Percentiles rank a stretch among this genome's conserved stretches.
These are phyloP conservation scores for Naematelia aurantialba DNA, from an alignment of 768 basidiomycete genomes.

Conservation along the genomic window DNA sequence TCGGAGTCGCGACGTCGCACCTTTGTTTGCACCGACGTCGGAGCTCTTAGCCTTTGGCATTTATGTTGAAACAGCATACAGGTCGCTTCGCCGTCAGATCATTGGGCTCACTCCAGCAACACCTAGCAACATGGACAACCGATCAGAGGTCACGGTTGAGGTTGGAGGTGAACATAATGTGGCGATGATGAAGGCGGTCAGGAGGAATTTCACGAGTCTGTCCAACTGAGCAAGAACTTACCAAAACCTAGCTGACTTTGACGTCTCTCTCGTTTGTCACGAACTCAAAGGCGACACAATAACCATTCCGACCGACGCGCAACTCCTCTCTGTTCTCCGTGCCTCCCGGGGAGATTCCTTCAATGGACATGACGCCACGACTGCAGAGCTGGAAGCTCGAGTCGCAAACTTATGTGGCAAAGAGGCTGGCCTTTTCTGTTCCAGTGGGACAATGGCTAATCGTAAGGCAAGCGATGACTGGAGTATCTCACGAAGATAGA, in stretches of 20 bases:
- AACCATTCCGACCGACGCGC: conserved; percentile 50
- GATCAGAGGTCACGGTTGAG: conserved; percentile 39
- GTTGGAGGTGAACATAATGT: conserved; percentile 49
- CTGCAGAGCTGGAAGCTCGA: conserved; percentile 51
- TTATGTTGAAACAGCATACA: too few relatives aligned
- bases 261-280: too few relatives aligned
- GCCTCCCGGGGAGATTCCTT: conserved; percentile 52
- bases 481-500: conserved; percentile 32
- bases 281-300: conserved; percentile 52
- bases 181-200: conserved; percentile 27
- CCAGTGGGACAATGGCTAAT: conserved; percentile 78
- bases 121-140: too few relatives aligned
- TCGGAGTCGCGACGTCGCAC: too few relatives aligned
- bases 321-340: conserved; percentile 41
- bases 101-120: too few relatives aligned
- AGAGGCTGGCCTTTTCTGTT: conserved; percentile 81
- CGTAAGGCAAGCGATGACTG: conserved; percentile 24
- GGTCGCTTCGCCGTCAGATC: too few relatives aligned
- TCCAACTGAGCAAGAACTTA: too few relatives aligned
- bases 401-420: conserved; percentile 63
- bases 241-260: too few relatives aligned
- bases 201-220: conserved; percentile 49
- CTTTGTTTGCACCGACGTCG: too few relatives aligned
- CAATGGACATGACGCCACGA: conserved; percentile 52
- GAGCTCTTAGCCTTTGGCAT: too few relatives aligned